Conservation (phyloP, 2,329 filamentous ascomycete genomes). For the Alternaria novae-zelandiae region DNA sequence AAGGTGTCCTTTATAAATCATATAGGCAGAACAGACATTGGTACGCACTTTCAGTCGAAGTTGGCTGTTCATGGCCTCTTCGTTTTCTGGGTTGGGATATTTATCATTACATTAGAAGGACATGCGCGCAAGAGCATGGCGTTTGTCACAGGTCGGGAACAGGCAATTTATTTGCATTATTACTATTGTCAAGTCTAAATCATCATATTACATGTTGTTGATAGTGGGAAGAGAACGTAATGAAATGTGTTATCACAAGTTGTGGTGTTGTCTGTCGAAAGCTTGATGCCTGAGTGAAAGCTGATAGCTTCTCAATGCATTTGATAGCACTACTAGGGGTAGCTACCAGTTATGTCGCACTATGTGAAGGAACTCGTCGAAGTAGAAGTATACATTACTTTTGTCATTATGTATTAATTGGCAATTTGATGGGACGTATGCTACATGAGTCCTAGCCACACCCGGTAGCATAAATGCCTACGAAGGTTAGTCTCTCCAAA, state of each 20-base stretch:
- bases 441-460: background rate
- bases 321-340: background rate
- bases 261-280: background rate
- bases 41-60: background rate
- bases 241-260: background rate
- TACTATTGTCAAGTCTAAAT: background rate
- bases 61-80: background rate
- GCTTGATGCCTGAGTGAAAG: background rate
- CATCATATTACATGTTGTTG: background rate
- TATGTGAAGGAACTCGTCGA: background rate
- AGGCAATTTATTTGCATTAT: background rate
- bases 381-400: background rate
- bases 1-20: slow-evolving; percentile 10
- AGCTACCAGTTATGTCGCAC: background rate
- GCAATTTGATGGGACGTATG: background rate
- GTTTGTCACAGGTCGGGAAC: background rate
- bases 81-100: slow-evolving; percentile 1
- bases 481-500: no score
- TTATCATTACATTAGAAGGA: slow-evolving; percentile 3
- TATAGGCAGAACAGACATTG: background rate
- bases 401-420: no score
- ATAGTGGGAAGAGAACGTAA: background rate
- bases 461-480: no score
- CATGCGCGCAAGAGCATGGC: slow-evolving; percentile 15
- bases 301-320: background rate